phyloP scores from a whole-genome alignment of 1,284 basidiomycete genomes.

The Stygiomarasmius scandens region DNA sequence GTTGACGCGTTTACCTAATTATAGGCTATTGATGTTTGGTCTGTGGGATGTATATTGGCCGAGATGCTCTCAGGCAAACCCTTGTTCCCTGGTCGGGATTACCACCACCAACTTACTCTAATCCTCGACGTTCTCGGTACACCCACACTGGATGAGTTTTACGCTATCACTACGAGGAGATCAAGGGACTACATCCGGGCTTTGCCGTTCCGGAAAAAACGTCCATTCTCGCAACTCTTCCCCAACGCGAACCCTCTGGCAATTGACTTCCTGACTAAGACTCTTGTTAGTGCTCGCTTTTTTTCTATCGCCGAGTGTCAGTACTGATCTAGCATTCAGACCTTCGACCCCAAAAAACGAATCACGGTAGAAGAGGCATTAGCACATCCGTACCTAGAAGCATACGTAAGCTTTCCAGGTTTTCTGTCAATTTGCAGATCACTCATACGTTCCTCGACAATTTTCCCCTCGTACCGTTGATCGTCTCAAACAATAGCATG shows the following conservation, averaged over 20 bases:
- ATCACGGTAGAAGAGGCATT: slow-evolving; percentile 91
- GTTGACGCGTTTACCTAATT: background rate
- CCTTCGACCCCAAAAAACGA: slow-evolving; percentile 90
- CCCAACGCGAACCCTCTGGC: slow-evolving; percentile 87
- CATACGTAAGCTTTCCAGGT: slow-evolving; percentile 70
- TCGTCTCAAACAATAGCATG: slow-evolving; percentile 61
- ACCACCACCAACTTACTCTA: slow-evolving; percentile 91
- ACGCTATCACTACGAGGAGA: slow-evolving; percentile 83
- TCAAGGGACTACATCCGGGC: slow-evolving; percentile 91
- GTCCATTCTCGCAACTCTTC: slow-evolving; percentile 61
- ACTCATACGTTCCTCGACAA: background rate
- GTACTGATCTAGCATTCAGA: slow-evolving; percentile 9
- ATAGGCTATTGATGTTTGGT: slow-evolving; percentile 86
- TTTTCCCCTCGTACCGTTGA: too few species aligned
- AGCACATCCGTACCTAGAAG: slow-evolving; percentile 91
- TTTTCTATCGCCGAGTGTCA: slow-evolving; percentile 1
- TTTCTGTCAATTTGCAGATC: slow-evolving; percentile 1
- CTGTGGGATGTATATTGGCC: slow-evolving; percentile 94
- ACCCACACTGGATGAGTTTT: slow-evolving; percentile 89
- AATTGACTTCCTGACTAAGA: slow-evolving; percentile 90
- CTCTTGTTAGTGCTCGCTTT: slow-evolving; percentile 74
- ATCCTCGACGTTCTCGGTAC: slow-evolving; percentile 94
- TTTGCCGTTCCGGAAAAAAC: slow-evolving; percentile 79
- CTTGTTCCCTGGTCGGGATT: slow-evolving; percentile 95
- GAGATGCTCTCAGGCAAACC: slow-evolving; percentile 96